Conservation (phyloP, 2,329 filamentous ascomycete genomes). For the Penicillium sclerotiorum region DNA sequence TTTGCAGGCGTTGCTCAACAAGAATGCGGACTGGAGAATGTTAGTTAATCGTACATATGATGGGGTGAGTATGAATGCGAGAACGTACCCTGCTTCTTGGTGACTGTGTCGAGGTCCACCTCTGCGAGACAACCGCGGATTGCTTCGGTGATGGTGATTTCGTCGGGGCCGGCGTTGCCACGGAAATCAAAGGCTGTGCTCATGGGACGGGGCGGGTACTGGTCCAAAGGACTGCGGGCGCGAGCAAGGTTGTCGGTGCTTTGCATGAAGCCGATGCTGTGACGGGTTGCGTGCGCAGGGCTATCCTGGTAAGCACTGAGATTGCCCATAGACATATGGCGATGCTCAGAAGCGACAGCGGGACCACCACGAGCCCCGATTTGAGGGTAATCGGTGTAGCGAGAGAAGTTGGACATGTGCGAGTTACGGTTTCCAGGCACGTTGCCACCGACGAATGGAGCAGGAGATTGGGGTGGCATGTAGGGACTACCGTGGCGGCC, state of each 20-base stretch:
- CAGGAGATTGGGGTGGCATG: constrained; percentile 82
- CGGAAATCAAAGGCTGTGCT: constrained; percentile 63
- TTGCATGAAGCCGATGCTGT: constrained; percentile 47
- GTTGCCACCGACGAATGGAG: constrained; percentile 62
- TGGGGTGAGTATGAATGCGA: not conserved
- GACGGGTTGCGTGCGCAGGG: constrained; percentile 36
- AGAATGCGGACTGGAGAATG: constrained; percentile 67
- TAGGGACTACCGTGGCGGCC: constrained; percentile 60
- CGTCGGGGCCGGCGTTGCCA: constrained; percentile 67
- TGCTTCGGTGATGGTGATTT: constrained; percentile 77
- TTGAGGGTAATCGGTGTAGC: constrained; percentile 65
- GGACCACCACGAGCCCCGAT: constrained; percentile 37
- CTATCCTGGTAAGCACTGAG: constrained; percentile 52
- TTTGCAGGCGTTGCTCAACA: constrained; percentile 91
- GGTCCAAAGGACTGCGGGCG: constrained; percentile 55
- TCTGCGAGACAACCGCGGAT: constrained; percentile 81
- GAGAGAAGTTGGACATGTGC: constrained; percentile 69
- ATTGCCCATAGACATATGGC: constrained; percentile 64
- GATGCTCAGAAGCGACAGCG: constrained; percentile 39
- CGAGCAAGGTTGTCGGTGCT: constrained; percentile 48
- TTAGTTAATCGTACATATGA: constrained; percentile 6
- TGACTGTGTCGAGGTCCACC: constrained; percentile 94
- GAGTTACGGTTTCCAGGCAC: constrained; percentile 59
- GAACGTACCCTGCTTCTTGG: constrained; percentile 81
- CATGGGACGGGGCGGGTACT: constrained; percentile 51